Percentiles rank a stretch among this genome's conserved stretches.
Conservation (phyloP, 306 rosid genomes). For the Dryas octopetala region DNA sequence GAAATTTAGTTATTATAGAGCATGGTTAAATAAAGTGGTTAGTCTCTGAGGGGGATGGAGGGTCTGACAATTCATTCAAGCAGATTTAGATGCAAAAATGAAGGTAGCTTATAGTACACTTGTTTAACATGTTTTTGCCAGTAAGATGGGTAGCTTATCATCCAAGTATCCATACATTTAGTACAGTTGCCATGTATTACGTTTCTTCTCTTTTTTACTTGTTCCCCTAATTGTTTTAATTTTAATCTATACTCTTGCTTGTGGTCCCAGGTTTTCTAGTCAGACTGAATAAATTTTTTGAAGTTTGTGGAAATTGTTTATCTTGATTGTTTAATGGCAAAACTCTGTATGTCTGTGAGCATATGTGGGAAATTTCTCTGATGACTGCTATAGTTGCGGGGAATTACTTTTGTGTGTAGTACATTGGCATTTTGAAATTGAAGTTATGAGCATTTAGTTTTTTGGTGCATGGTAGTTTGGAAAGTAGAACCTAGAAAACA, state of each 20-base stretch:
- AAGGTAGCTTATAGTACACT: not conserved
- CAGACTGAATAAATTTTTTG: not conserved
- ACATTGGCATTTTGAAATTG: not conserved
- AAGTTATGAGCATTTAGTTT: not conserved
- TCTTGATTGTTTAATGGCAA: not conserved
- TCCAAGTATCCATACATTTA: not conserved
- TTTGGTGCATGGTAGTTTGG: not conserved
- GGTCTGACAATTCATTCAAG: not conserved
- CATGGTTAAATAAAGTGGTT: not conserved
- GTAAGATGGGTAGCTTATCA: slow-evolving; percentile 4
- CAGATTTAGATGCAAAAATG: not conserved
- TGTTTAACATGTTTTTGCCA: not conserved
- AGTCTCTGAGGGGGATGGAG: not conserved
- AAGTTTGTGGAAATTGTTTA: not conserved
- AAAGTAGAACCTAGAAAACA: not conserved
- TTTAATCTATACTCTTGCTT: not conserved
- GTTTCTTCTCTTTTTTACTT: not conserved
- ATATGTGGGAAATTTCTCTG: not conserved
- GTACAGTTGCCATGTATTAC: not conserved
- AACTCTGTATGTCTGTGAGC: not conserved
- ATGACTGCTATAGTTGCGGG: not conserved
- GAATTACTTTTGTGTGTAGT: not conserved
- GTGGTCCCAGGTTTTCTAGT: not conserved
- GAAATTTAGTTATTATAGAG: not conserved
- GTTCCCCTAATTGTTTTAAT: not conserved